Conservation (phyloP, 2,329 filamentous ascomycete species). For the Leptographium lundbergii region DNA sequence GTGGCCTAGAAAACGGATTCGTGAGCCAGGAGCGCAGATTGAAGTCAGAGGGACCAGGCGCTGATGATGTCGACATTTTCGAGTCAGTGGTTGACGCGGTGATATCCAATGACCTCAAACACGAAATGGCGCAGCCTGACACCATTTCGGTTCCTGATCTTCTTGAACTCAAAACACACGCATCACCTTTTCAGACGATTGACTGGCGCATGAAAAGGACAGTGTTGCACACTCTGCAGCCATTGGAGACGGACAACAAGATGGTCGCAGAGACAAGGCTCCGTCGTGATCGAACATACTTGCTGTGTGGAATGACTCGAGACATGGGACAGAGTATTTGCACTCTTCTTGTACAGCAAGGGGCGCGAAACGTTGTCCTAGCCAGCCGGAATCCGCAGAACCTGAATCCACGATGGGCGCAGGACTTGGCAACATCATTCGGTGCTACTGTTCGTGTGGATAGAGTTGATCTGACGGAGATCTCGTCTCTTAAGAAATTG, state of each 20-base stretch:
- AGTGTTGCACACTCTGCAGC: conserved; percentile 14
- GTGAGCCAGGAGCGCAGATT: not conserved
- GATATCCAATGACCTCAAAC: not conserved
- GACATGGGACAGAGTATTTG: conserved; percentile 32
- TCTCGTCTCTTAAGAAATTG: conserved; percentile 18
- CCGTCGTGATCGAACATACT: conserved; percentile 22
- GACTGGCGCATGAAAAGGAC: conserved; percentile 26
- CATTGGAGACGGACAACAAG: conserved; percentile 1
- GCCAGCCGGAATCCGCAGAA: conserved; percentile 25
- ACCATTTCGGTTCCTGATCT: not conserved
- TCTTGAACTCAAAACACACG: not conserved
- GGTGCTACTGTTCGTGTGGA: conserved; percentile 14
- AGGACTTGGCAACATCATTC: conserved; percentile 16
- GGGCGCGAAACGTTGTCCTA: conserved; percentile 26
- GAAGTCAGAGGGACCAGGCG: not conserved
- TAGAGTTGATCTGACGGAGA: conserved; percentile 17
- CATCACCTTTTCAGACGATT: conserved; percentile 18
- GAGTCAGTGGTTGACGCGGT: not conserved
- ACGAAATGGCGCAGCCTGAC: not conserved
- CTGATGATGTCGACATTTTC: not conserved
- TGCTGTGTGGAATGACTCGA: conserved; percentile 28
- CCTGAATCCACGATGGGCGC: conserved; percentile 18
- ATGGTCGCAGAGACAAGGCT: conserved; percentile 12
- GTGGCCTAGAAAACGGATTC: not conserved
- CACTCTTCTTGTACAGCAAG: conserved; percentile 23